Percentiles rank a stretch among this genome's conserved stretches.
phyloP scores from a whole-genome alignment of 345 rosid species.

The Corymbia maculata region DNA sequence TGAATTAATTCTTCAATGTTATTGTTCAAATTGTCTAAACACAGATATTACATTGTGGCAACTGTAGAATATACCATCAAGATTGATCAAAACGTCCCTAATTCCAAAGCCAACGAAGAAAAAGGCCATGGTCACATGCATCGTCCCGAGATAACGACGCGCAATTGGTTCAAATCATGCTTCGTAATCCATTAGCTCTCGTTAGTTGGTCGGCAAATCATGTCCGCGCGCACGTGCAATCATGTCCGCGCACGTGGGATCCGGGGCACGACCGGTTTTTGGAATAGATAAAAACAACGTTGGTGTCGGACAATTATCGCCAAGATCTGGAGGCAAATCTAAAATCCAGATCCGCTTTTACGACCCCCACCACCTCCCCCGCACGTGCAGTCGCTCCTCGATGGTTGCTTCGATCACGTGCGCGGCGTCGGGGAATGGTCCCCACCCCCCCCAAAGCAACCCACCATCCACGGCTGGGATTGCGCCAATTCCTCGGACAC shows the following conservation, averaged over 20 bases:
- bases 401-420: not conserved
- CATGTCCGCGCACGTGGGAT: not conserved
- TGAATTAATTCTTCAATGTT: too few species aligned
- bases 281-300: not conserved
- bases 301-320: not conserved
- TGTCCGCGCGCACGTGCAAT: not conserved
- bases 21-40: too few species aligned
- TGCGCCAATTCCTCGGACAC: not conserved
- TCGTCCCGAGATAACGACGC: not conserved
- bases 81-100: too few species aligned
- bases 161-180: not conserved
- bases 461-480: not conserved
- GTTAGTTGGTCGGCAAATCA: not conserved
- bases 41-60: too few species aligned
- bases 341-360: not conserved
- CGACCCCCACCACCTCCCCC: not conserved
- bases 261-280: not conserved
- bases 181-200: not conserved
- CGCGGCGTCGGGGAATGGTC: not conserved
- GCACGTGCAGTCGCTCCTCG: not conserved
- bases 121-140: not conserved
- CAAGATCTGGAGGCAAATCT: not conserved
- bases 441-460: not conserved
- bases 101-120: not conserved
- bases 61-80: too few species aligned